These are phyloP conservation scores for Boletus vinaceobasis DNA, from an alignment of 768 basidiomycete genomes.

Conservation along the genomic window DNA sequence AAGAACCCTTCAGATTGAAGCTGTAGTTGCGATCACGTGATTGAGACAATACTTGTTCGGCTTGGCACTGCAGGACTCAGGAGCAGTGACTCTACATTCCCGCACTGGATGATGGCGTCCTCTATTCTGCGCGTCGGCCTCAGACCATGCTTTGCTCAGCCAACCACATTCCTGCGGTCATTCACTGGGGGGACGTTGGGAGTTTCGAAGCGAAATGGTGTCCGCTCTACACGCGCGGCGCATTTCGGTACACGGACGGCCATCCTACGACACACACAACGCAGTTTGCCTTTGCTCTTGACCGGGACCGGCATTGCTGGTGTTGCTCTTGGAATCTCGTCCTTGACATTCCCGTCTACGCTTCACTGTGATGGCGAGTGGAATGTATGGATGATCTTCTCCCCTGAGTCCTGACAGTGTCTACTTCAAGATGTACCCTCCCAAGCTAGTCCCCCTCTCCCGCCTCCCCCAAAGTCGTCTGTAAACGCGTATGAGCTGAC, in stretches of 20 bases:
- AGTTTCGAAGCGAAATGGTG: conserved; percentile 1
- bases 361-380: conserved; percentile 56
- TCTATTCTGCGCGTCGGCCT: conserved; percentile 20
- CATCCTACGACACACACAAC: conserved; percentile 4
- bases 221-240: not conserved
- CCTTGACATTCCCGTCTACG: conserved; percentile 29
- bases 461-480: conserved; percentile 63
- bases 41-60: too few relatives aligned
- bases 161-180: conserved; percentile 1
- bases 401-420: conserved; percentile 2
- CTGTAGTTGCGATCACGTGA: conserved; percentile 13
- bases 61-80: not conserved
- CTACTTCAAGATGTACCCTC: conserved; percentile 10
- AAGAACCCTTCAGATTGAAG: too few relatives aligned
- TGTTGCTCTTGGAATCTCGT: conserved; percentile 44
- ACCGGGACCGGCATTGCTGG: conserved; percentile 37
- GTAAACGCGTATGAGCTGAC: conserved; percentile 78
- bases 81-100: too few relatives aligned
- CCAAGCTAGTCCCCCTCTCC: conserved; percentile 8
- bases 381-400: not conserved
- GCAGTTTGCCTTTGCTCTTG: conserved; percentile 17
- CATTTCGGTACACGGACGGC: not conserved
- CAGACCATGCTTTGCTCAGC: conserved; percentile 2
- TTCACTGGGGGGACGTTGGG: not conserved
- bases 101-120: conserved; percentile 10